Conservation (phyloP, 1,139 yeast species). For the Petasospora rhodanensis region DNA sequence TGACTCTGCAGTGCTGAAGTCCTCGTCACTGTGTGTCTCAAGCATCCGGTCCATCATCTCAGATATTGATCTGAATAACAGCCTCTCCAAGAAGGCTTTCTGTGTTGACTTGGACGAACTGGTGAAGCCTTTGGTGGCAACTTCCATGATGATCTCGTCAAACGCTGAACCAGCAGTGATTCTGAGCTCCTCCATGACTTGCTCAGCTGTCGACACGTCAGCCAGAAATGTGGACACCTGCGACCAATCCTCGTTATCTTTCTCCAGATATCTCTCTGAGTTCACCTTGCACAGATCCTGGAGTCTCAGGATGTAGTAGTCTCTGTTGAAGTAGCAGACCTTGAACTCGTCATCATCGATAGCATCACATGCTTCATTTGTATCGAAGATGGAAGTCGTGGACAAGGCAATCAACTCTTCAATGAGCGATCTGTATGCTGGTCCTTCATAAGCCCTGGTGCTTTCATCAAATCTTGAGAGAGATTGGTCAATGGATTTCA, state of each 20-base stretch:
- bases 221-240: conserved; percentile 42
- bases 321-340: conserved; percentile 32
- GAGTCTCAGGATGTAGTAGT: conserved; percentile 33
- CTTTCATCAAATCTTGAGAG: conserved; percentile 59
- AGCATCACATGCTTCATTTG: conserved; percentile 11
- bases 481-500: conserved; percentile 49
- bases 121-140: conserved; percentile 45
- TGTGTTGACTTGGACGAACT: conserved; percentile 1
- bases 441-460: conserved; percentile 47
- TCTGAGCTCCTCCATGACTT: conserved; percentile 39
- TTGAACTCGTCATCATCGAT: conserved; percentile 17
- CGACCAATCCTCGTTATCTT: conserved; percentile 40
- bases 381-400: conserved; percentile 24
- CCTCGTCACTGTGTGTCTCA: no score
- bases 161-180: conserved; percentile 44
- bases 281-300: conserved; percentile 47
- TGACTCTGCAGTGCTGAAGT: conserved; percentile 38
- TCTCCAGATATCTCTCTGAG: conserved; percentile 41
- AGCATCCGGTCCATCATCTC: conserved; percentile 16
- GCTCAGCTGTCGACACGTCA: conserved; percentile 37
- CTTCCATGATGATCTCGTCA: conserved; percentile 42
- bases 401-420: conserved; percentile 43
- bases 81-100: conserved; percentile 14
- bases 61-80: conserved; percentile 21
- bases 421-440: conserved; percentile 45